Conservation (phyloP, 108 stramenopile species). For the Skeletonema costatum region DNA sequence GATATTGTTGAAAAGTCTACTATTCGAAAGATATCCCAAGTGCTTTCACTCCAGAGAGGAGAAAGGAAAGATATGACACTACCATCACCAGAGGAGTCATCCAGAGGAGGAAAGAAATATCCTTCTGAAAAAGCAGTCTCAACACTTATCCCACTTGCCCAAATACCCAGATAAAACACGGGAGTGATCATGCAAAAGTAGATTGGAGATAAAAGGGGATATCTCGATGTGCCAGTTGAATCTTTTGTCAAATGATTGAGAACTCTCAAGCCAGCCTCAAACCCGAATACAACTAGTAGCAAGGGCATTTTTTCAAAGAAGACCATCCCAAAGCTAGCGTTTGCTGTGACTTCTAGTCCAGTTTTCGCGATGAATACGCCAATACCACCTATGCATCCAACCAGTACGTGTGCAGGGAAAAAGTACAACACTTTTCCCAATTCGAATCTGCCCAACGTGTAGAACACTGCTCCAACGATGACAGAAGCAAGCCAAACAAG, state of each 20-base stretch:
- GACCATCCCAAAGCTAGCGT: conserved; percentile 47
- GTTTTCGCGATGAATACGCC: conserved; percentile 78
- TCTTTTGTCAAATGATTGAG: conserved; percentile 47
- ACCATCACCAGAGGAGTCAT: conserved; percentile 6
- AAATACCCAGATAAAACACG: conserved; percentile 60
- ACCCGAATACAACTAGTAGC: conserved; percentile 51
- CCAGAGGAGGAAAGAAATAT: conserved; percentile 72
- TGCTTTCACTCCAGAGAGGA: conserved; percentile 22
- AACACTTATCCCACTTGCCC: conserved; percentile 26
- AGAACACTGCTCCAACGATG: conserved; percentile 74
- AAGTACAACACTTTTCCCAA: conserved; percentile 77
- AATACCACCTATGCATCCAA: conserved; percentile 88
- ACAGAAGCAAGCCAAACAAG: conserved; percentile 69
- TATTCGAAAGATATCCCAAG: conserved; percentile 46
- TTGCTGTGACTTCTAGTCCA: conserved; percentile 70
- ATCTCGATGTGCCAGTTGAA: conserved; percentile 50
- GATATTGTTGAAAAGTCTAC: conserved; percentile 52
- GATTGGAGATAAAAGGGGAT: conserved; percentile 74
- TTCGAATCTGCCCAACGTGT: conserved; percentile 62
- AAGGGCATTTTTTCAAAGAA: conserved; percentile 47
- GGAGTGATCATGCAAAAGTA: conserved; percentile 84
- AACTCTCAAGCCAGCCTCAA: conserved; percentile 68
- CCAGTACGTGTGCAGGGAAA: conserved; percentile 82
- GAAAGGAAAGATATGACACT: conserved; percentile 6
- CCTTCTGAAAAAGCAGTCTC: conserved; percentile 42